Base-by-base conservation (phyloP, 495 filamentous ascomycete species). In the Penicillium alfredii region DNA sequence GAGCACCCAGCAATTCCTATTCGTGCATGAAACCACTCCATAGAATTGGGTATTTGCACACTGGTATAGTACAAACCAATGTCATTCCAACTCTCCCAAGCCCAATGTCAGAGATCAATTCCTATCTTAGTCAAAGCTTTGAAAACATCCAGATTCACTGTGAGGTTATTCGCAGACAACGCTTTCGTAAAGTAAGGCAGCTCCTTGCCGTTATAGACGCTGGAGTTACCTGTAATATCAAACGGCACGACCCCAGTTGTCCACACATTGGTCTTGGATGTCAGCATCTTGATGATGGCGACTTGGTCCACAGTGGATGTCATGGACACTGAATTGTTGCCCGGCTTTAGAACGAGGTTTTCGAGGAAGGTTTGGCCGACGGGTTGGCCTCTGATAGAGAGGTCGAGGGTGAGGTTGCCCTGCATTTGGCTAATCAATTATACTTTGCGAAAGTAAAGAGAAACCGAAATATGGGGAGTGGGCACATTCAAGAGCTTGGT, bases 331-430 rank as follows among this genome's bases (percentile, higher is more conserved):
- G 52, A 56, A 63, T 84, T 85, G 42, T 69, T 58, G 33, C 83
- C 82, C 0, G 82, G 81, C 6, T 45, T 46, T 18, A 86, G 68
- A 9, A 64, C 52, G 6, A 87, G 58, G 55, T 84, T 59, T 47
- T 72, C 57, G 23, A 87, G 54, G 41, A 58, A 69, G 29, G 74
- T 61, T 30, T 59, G 61, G 32, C 82, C 82, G 48, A 84, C 62
- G 2, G 50, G 39, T 23, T 56, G 55, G 38, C 64, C 71, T 28
- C 68, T 55, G 16, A 76, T 64, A 35, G 67, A 71, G 44, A 80
- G 73, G 56, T 73, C 53, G 50, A 84, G 69, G 21, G 80, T 78
- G 1, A 77, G 58, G 48, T 86, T 83, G 43, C 82, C 82, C 78
- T 82, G 42, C 20, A 12, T 17, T 15, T 30, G 8, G 33, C 48